phyloP scores from a whole-genome alignment of 495 filamentous ascomycete species.

The Alectoria sarmentosa region DNA sequence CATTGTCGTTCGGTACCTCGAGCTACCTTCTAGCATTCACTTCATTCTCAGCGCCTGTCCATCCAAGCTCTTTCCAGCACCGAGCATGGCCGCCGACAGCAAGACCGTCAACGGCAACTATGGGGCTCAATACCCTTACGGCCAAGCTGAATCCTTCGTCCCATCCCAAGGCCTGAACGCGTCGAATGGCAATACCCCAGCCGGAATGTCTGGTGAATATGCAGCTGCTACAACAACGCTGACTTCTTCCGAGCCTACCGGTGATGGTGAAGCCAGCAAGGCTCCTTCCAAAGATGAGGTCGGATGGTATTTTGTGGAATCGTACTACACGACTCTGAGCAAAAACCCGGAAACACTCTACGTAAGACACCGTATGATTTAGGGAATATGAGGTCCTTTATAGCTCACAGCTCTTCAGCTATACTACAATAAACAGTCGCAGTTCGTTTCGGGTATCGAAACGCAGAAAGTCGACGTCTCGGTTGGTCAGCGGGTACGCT shows the following conservation, averaged over 20 bases:
- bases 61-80: not conserved
- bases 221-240: constrained; percentile 18
- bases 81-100: constrained; percentile 22
- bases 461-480: constrained; percentile 77
- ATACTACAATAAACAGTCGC: constrained; percentile 77
- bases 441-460: constrained; percentile 78
- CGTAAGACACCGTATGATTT: constrained; percentile 43
- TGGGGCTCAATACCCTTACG: constrained; percentile 18
- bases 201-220: constrained; percentile 5
- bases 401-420: constrained; percentile 40
- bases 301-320: constrained; percentile 98
- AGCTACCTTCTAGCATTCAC: not conserved
- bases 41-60: not conserved
- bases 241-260: constrained; percentile 35
- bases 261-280: constrained; percentile 40
- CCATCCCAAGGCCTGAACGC: constrained; percentile 38
- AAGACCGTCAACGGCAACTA: constrained; percentile 24
- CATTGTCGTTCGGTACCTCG: not conserved
- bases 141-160: constrained; percentile 32
- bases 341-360: constrained; percentile 88
- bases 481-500: constrained; percentile 74
- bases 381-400: not conserved
- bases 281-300: constrained; percentile 70
- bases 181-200: constrained; percentile 1
- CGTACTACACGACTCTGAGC: constrained; percentile 97